phyloP scores from a whole-genome alignment of 225 moss, liverwort and hornwort species.

The Sphagnum tenellum region DNA sequence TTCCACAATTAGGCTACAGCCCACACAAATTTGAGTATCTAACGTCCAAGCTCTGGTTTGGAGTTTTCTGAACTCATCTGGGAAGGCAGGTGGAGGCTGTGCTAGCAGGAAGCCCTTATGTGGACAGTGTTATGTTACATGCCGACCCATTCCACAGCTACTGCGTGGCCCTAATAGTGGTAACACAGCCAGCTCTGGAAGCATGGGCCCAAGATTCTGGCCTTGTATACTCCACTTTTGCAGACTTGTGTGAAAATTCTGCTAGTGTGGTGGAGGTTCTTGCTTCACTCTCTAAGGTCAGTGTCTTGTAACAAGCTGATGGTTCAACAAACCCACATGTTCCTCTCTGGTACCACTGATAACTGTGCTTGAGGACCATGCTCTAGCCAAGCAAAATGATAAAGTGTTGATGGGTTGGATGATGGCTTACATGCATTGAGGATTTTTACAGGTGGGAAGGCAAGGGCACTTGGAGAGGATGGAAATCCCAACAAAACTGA shows the following conservation, averaged over 20 bases:
- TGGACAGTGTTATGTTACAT: constrained; percentile 76
- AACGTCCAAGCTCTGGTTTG: too few relatives aligned
- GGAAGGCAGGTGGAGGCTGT: constrained; percentile 68
- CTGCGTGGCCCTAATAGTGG: constrained; percentile 60
- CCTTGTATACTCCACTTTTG: constrained; percentile 39
- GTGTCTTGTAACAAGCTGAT: not conserved
- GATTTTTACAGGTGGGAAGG: constrained; percentile 46
- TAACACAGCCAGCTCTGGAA: constrained; percentile 48
- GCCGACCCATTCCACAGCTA: constrained; percentile 73
- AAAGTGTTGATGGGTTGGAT: too few relatives aligned
- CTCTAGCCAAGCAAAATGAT: too few relatives aligned
- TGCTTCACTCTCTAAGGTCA: constrained; percentile 53
- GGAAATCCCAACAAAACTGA: constrained; percentile 84
- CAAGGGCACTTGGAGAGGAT: constrained; percentile 57
- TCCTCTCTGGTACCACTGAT: too few relatives aligned
- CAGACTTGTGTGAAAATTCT: constrained; percentile 55
- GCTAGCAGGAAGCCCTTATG: constrained; percentile 45
- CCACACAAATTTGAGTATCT: too few relatives aligned
- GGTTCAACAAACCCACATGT: too few relatives aligned
- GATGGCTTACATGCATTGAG: not conserved
- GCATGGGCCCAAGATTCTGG: constrained; percentile 56
- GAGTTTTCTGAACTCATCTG: too few relatives aligned
- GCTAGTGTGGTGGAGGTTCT: constrained; percentile 55
- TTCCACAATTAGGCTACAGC: not conserved
- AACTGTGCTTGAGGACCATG: too few relatives aligned